Evolutionary conservation across 495 filamentous ascomycete genomes (phyloP).

Genomic region (Echria macrotheca): DNA sequence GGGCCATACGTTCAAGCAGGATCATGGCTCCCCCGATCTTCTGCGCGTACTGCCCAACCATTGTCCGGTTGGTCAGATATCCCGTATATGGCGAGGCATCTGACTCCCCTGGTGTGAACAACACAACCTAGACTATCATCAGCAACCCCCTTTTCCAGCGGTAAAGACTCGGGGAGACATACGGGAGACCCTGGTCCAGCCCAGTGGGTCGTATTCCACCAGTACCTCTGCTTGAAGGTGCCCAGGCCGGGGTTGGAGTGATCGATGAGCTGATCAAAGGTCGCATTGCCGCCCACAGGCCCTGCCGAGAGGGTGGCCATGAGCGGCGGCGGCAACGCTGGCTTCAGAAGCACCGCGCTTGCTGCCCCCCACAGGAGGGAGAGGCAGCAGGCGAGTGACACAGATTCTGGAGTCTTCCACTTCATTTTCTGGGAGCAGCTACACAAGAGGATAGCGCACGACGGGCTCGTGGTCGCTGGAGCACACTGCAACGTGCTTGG

Average conservation of each 20-base stretch:
- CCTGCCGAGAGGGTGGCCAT: not conserved
- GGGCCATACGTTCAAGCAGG: slow-evolving; percentile 48
- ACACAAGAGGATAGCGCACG: too few species aligned
- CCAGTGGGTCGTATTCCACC: slow-evolving; percentile 47
- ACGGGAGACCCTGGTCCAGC: slow-evolving; percentile 51
- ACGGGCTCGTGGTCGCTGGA: too few species aligned
- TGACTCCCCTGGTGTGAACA: slow-evolving; percentile 54
- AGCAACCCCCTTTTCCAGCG: not conserved
- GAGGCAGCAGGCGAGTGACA: too few species aligned
- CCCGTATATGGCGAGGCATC: slow-evolving; percentile 41
- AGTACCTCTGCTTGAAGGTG: slow-evolving; percentile 52
- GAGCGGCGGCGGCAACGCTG: slow-evolving; percentile 3
- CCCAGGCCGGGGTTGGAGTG: slow-evolving; percentile 47
- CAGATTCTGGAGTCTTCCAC: too few species aligned
- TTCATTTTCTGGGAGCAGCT: too few species aligned
- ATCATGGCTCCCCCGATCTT: slow-evolving; percentile 48
- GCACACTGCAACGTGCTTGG: too few species aligned
- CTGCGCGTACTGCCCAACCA: slow-evolving; percentile 46
- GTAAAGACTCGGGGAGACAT: slow-evolving; percentile 4
- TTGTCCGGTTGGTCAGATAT: slow-evolving; percentile 44
- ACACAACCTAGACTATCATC: slow-evolving; percentile 39
- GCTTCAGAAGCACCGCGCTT: not conserved
- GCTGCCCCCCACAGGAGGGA: not conserved
- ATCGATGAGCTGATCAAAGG: slow-evolving; percentile 51
- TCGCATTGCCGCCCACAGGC: slow-evolving; percentile 19